Conservation (phyloP, 1,139 yeast genomes). For the Saccharomyces pastorianus region DNA sequence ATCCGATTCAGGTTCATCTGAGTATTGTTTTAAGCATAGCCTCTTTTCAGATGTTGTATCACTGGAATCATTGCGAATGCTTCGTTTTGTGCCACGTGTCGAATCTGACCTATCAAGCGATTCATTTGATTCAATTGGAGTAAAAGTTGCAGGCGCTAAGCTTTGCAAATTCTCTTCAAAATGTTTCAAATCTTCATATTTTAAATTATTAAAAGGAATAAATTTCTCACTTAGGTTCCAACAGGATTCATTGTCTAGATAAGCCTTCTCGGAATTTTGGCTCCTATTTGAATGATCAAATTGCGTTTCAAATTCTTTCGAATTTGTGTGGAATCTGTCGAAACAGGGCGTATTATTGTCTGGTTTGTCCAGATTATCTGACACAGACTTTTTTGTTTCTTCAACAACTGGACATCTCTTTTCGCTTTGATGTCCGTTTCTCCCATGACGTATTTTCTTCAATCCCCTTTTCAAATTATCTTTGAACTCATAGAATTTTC, state of each 20-base stretch:
- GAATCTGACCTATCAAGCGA: not conserved
- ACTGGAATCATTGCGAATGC: not conserved
- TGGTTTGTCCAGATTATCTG: not conserved
- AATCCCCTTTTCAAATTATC: not conserved
- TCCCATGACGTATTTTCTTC: not conserved
- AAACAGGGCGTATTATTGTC: constrained; percentile 10
- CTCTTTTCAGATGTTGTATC: constrained; percentile 1
- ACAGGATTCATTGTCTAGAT: not conserved
- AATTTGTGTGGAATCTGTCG: constrained; percentile 11
- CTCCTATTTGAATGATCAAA: constrained; percentile 15
- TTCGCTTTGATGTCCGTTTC: not conserved
- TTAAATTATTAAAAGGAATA: not conserved
- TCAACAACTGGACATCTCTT: not conserved
- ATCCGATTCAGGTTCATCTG: constrained; percentile 2
- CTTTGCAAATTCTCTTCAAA: not conserved
- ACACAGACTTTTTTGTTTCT: not conserved
- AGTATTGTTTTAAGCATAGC: not conserved
- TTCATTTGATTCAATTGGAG: not conserved
- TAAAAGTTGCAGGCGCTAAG: not conserved
- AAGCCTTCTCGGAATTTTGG: not conserved
- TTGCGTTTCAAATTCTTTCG: constrained; percentile 13
- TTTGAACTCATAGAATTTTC: not conserved
- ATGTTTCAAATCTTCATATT: not conserved
- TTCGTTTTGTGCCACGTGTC: not conserved
- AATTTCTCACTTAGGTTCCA: not conserved